A percentile compares a stretch with the other conserved stretches of the same genome.
phyloP scores from a whole-genome alignment of 2,329 filamentous ascomycete genomes.

The Fusarium globosum region DNA sequence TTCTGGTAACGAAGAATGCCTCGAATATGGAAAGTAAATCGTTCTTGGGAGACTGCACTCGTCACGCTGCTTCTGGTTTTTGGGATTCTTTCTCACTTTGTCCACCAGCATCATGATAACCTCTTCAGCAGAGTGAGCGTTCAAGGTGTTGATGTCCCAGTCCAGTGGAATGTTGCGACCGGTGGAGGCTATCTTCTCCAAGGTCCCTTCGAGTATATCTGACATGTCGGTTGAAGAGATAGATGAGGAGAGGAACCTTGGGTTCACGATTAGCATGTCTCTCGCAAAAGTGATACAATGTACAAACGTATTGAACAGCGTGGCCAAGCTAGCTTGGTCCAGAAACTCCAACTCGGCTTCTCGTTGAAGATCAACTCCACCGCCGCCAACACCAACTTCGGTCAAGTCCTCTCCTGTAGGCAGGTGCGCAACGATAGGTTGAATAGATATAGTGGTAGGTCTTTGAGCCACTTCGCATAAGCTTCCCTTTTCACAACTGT shows the following conservation, averaged over 20 bases:
- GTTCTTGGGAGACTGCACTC: conserved; percentile 50
- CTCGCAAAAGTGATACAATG: not conserved
- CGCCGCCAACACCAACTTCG: conserved; percentile 83
- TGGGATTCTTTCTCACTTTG: conserved; percentile 8
- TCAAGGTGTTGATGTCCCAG: conserved; percentile 33
- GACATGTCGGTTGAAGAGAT: conserved; percentile 10
- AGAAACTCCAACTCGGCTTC: conserved; percentile 73
- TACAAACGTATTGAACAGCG: conserved; percentile 56
- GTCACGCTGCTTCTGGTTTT: not conserved
- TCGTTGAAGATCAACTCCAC: conserved; percentile 78
- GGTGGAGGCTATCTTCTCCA: conserved; percentile 31
- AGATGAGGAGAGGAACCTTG: conserved; percentile 35
- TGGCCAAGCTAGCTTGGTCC: conserved; percentile 63
- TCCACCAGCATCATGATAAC: conserved; percentile 21
- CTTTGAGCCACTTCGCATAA: conserved; percentile 63
- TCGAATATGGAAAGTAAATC: conserved; percentile 82
- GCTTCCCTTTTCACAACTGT: conserved; percentile 85
- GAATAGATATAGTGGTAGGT: conserved; percentile 75
- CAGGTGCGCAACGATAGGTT: conserved; percentile 77
- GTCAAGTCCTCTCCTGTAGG: conserved; percentile 70
- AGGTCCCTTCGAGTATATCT: conserved; percentile 15
- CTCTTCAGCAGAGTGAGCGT: conserved; percentile 24
- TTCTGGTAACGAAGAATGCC: conserved; percentile 88
- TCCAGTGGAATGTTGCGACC: conserved; percentile 45
- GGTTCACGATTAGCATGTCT: not conserved